Evolutionary conservation across 2,329 filamentous ascomycete genomes (phyloP).

Genomic region (Lasiodiplodia gonubiensis): DNA sequence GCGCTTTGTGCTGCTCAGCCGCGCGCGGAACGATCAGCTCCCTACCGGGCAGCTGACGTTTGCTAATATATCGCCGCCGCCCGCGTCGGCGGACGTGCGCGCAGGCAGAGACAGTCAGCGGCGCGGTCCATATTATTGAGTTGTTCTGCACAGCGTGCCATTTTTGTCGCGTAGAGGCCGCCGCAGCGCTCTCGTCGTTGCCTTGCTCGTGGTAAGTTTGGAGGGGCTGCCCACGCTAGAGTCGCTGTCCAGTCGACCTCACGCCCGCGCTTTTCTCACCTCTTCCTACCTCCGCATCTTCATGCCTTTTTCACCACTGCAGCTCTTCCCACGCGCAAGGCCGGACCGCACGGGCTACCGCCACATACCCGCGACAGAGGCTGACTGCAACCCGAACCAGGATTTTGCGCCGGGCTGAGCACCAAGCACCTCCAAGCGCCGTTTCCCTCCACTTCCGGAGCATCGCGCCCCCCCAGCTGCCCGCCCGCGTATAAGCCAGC

Average conservation of each 20-base stretch:
- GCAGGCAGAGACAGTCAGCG: conserved; percentile 13
- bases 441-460: conserved; percentile 22
- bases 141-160: conserved; percentile 18
- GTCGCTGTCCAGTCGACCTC: conserved; percentile 3
- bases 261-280: conserved; percentile 14
- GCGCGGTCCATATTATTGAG: background rate
- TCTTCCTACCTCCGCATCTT: conserved; percentile 10
- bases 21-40: conserved; percentile 24
- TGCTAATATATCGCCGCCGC: conserved; percentile 23
- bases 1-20: conserved; percentile 27
- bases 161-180: conserved; percentile 16
- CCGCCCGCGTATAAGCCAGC: conserved; percentile 16
- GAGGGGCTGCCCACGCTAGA: background rate
- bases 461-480: conserved; percentile 21
- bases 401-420: conserved; percentile 20
- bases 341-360: conserved; percentile 22
- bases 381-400: conserved; percentile 25
- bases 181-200: background rate
- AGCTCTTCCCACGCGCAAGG: conserved; percentile 12
- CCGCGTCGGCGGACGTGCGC: conserved; percentile 15
- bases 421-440: conserved; percentile 9
- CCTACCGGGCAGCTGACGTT: conserved; percentile 18
- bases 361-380: conserved; percentile 16
- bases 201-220: conserved; percentile 12
- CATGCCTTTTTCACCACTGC: conserved; percentile 10